These are phyloP conservation scores for Gliomastix tumulicola DNA, from an alignment of 2,329 filamentous ascomycete genomes.

Conservation along the genomic window DNA sequence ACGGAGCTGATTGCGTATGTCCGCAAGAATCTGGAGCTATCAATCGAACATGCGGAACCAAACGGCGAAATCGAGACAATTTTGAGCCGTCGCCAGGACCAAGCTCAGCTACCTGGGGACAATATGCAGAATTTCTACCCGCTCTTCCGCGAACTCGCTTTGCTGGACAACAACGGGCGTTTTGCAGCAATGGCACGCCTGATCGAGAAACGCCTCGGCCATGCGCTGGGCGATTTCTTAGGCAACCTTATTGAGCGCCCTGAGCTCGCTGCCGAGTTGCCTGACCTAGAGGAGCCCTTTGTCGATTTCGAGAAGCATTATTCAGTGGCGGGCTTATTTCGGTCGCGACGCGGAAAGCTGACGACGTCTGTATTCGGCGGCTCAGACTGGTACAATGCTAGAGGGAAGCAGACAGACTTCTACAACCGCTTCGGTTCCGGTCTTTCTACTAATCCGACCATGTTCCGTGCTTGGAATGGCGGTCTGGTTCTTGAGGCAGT, in stretches of 20 bases:
- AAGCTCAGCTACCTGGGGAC: constrained; percentile 5
- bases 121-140: constrained; percentile 9
- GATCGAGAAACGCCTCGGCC: constrained; percentile 5
- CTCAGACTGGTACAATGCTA: constrained; percentile 9
- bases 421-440: constrained; percentile 10
- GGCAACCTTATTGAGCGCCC: constrained; percentile 9
- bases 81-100: constrained; percentile 10
- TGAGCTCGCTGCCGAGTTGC: constrained; percentile 6
- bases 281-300: constrained; percentile 7
- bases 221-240: constrained; percentile 9
- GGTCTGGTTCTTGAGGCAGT: constrained; percentile 7
- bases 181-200: constrained; percentile 10
- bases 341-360: constrained; percentile 9
- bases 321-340: constrained; percentile 5
- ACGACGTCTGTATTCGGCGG: constrained; percentile 8
- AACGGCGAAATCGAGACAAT: constrained; percentile 11
- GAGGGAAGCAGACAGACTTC: constrained; percentile 6
- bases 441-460: constrained; percentile 10
- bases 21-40: constrained; percentile 9
- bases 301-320: constrained; percentile 9
- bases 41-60: constrained; percentile 8
- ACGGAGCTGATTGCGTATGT: constrained; percentile 8
- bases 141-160: constrained; percentile 9
- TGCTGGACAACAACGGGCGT: constrained; percentile 7
- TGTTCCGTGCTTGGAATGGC: constrained; percentile 12